Evolutionary conservation across 495 filamentous ascomycete species (phyloP), one percentile per base, ranked within the genome.

Genomic region (Aspergillus bertholletiae): DNA sequence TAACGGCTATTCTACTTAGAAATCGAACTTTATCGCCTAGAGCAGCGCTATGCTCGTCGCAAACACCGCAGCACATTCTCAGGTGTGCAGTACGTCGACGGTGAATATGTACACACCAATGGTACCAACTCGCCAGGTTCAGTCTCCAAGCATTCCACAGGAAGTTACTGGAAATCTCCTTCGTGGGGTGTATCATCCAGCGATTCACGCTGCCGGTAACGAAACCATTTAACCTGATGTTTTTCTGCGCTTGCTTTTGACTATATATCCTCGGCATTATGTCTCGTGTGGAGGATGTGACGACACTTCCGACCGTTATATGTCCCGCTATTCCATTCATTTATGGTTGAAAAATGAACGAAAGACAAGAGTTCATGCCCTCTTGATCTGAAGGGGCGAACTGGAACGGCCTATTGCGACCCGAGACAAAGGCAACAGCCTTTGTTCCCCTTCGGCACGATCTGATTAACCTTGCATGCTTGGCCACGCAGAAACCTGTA

Each of bases 11-110:
- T 78, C 58, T 20, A 56, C 59, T 6, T 63, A 80, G 80, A 86
- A 75, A 78, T 91, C 59, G 89, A 96, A 79, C 83, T 96, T 63
- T 94, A 92, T 79, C 88, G 89, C 27, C 84, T 97, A 55, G 92
- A 97, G 74, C 87, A 96, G 73, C 84, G 89, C 44, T 97, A 97
- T 76, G 92, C 89, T 30, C 86, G 85, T 62, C 86, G 89, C 67
- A 88, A 89, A 60, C 85, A 90, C 57, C 90, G 92, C 73, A 90
- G 83, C 51, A 92, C 87, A 55, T 96, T 95, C 72, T 84, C 87
- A 54, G 90, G 89, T 61, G 92, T 89, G 20, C 80, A 86, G 65
- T 97, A 97, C 68, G 86, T 96, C 60, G 88, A 96, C 68, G 90
- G 90, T 68, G 92, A 97, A 74, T 97, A 94, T 74, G 80, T 95